Base-by-base conservation (phyloP, 805 yeast genomes). In the Cyberlindnera euphorbiiphila region DNA sequence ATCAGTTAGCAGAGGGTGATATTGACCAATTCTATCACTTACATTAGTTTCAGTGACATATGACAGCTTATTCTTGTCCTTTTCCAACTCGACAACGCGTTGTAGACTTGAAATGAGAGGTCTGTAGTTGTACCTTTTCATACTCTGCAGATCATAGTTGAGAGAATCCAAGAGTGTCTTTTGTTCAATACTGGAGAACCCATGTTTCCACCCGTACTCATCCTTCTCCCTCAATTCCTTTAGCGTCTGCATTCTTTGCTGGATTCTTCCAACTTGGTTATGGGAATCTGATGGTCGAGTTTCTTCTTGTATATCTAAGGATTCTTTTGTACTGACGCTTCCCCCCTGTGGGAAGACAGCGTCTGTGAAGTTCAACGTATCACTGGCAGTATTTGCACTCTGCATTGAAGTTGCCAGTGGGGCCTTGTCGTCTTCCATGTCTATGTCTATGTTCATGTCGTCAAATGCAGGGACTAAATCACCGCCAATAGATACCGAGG, bases 381-480 rank as follows among this genome's bases (percentile, higher is more conserved):
- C 15, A 23, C 19, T 17, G 8, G 6, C n/a, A n/a, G n/a, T n/a
- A n/a, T n/a, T n/a, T n/a, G n/a, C n/a, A n/a, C n/a, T n/a, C n/a
- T n/a, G n/a, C n/a, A n/a, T n/a, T n/a, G n/a, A n/a, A n/a, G n/a
- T n/a, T 20, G 23, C 15, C 5, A 19, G 8, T 6, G 25, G 11
- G 13, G 32, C 24, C 6, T 23, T n/a, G 9, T 25, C 36, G 5
- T 24, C n/a, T 9, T 17, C 14, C n/a, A n/a, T n/a, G n/a, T n/a
- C 51, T 4, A 53, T 9, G 18, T 51, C 57, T 40, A 53, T 51
- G 25, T 43, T 49, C 40, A 53, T 26, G 19, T 43, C 47, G 21
- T 43, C 46, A 29, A 53, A 53, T 3, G 57, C 57, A 1, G 57
- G 57, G 3, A 53, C 42, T 21, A 51, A 16, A 9, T 46, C 57